Base-by-base conservation (phyloP, 306 rosid species). In the Lathyrus oleraceus region DNA sequence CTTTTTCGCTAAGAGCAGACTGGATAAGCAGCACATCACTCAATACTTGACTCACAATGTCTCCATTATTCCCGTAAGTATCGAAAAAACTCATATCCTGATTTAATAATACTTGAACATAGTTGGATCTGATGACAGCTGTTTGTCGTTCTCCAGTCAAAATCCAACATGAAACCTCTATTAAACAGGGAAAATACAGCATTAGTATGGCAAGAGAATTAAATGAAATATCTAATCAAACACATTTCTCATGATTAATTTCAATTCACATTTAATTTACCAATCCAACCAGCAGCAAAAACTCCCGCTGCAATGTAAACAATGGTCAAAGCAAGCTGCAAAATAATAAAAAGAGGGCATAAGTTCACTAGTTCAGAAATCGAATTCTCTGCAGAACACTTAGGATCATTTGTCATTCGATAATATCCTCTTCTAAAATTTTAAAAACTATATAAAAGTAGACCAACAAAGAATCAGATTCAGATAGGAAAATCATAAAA, bases 151-250 rank as follows among this genome's bases (percentile, higher is more conserved):
- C 98, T 77, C 98, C 98, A 40, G 98, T 93, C 83, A 93, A 80
- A 82, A 93, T 93, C 98, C 98, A 93, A 86, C 98, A 93, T 58
- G 98, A 93, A 76, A 93, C 98, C 97, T 93, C 98, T 93, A 78
- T 81, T 74, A 75, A 72, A 79, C 65, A 67, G 59, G 71, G 21
- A 35, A 39, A 47, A 61, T 64, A 57, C 21, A 61, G 25, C 42
- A 77, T 84, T 83, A 81, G 81, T 36, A 79, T 30, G 63, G 73
- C 14, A 42, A 15, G 71, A 69, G 59, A 67, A 36, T 27, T 16
- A 38, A 53, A 54, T 67, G 56, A 52, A 54, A 49, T 36, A 25
- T 65, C 70, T 62, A 35, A 53, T 45, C 67, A 48, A 39, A 63
- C 21, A 73, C 38, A 80, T 51, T 51, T 44, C 49, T 40, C 54